These are phyloP conservation scores for Stereum hirsutum DNA, from an alignment of 1,284 basidiomycete species.

Conservation along the genomic window DNA sequence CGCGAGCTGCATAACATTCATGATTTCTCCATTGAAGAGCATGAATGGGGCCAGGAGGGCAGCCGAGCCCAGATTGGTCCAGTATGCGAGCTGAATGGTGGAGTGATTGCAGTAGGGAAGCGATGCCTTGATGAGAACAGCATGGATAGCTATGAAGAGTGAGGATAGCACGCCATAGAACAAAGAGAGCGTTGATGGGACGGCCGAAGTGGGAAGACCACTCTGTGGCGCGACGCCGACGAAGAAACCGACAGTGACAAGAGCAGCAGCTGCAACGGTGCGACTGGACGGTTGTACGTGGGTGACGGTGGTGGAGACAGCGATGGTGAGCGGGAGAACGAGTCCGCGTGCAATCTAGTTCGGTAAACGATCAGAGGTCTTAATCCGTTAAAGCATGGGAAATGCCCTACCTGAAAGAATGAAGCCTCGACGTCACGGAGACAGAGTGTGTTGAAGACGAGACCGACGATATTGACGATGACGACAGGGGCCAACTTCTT, in stretches of 20 bases:
- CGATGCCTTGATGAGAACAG: constrained; percentile 64
- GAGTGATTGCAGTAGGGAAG: constrained; percentile 58
- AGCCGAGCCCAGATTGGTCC: constrained; percentile 64
- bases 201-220: constrained; percentile 14
- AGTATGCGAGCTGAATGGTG: constrained; percentile 66
- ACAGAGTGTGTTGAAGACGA: constrained; percentile 73
- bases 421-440: constrained; percentile 68
- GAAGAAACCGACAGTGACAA: constrained; percentile 58
- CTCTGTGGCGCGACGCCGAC: constrained; percentile 45
- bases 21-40: constrained; percentile 43
- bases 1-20: constrained; percentile 28
- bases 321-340: constrained; percentile 67
- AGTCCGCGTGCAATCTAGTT: constrained; percentile 73
- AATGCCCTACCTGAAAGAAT: constrained; percentile 53
- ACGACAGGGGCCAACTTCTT: constrained; percentile 57
- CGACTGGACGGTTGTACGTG: constrained; percentile 34
- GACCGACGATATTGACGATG: constrained; percentile 57
- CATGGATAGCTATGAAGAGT: constrained; percentile 64
- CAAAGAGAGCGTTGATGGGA: constrained; percentile 45
- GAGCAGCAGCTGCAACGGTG: constrained; percentile 41
- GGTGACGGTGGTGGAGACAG: constrained; percentile 45
- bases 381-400: neutral
- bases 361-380: neutral
- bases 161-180: constrained; percentile 64
- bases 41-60: constrained; percentile 55